phyloP scores from a whole-genome alignment of 495 filamentous ascomycete genomes.

The Talaromyces stipitatus region DNA sequence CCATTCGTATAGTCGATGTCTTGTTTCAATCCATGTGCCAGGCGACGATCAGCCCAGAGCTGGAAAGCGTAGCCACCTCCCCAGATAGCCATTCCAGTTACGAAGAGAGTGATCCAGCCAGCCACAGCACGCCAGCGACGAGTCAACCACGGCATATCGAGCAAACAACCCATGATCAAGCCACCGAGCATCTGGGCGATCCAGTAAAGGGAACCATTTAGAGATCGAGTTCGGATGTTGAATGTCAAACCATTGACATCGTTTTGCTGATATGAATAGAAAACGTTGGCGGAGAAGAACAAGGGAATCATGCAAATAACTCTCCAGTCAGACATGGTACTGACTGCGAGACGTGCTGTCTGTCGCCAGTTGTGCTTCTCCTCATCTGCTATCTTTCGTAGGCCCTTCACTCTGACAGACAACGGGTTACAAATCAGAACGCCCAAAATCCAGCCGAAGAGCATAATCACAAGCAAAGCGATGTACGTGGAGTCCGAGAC shows the following conservation, averaged over 20 bases:
- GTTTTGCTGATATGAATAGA: constrained; percentile 68
- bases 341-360: constrained; percentile 49
- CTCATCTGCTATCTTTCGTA: constrained; percentile 16
- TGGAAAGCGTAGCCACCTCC: constrained; percentile 48
- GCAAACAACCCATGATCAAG: constrained; percentile 38
- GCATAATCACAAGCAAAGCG: constrained; percentile 39
- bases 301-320: constrained; percentile 42
- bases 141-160: constrained; percentile 34
- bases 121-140: constrained; percentile 33
- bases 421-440: constrained; percentile 45
- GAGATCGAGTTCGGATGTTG: constrained; percentile 38
- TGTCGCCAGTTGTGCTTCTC: constrained; percentile 26
- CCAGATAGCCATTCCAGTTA: constrained; percentile 43
- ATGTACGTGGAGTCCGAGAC: constrained; percentile 44
- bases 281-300: constrained; percentile 63
- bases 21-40: constrained; percentile 23
- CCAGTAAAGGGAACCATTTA: constrained; percentile 49
- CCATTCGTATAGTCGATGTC: constrained; percentile 30
- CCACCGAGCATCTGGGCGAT: constrained; percentile 47
- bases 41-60: constrained; percentile 26
- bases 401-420: constrained; percentile 57
- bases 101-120: constrained; percentile 39
- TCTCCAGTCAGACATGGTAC: constrained; percentile 27
- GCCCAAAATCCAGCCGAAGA: constrained; percentile 35
- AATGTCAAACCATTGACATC: constrained; percentile 45